These are phyloP conservation scores for Nemania abortiva DNA, from an alignment of 2,329 filamentous ascomycete species.

Conservation along the genomic window DNA sequence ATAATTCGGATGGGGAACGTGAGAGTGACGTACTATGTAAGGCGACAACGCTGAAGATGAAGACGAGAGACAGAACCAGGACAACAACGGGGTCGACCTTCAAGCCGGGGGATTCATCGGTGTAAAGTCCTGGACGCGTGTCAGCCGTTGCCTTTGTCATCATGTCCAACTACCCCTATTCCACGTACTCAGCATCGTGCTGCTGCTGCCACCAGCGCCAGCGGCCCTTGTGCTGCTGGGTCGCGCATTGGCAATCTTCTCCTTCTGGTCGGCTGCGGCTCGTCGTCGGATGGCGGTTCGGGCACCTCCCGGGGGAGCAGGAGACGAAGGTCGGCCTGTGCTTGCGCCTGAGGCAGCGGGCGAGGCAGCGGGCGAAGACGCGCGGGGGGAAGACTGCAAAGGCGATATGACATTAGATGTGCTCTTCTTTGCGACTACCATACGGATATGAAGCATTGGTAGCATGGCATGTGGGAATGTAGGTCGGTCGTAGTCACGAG, in stretches of 20 bases:
- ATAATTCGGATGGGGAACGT: neutral
- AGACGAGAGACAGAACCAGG: slow-evolving; percentile 93
- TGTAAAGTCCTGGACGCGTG: slow-evolving; percentile 80
- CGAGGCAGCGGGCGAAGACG: slow-evolving; percentile 69
- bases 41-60: slow-evolving; percentile 98
- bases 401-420: slow-evolving; percentile 15
- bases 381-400: slow-evolving; percentile 67
- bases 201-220: slow-evolving; percentile 94
- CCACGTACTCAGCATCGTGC: slow-evolving; percentile 94
- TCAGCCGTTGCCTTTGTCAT: slow-evolving; percentile 44
- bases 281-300: slow-evolving; percentile 95
- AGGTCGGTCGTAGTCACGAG: slow-evolving; percentile 9
- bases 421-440: neutral
- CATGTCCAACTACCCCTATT: slow-evolving; percentile 26
- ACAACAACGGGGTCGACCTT: slow-evolving; percentile 99
- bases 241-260: slow-evolving; percentile 93
- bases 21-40: slow-evolving; percentile 83
- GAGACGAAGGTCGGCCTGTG: slow-evolving; percentile 83
- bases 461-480: neutral
- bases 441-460: neutral
- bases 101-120: slow-evolving; percentile 95
- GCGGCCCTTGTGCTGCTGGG: slow-evolving; percentile 93
- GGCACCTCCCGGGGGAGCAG: slow-evolving; percentile 90
- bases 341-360: slow-evolving; percentile 74
- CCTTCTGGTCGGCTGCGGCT: slow-evolving; percentile 96